Percentiles rank a stretch among this genome's conserved stretches.
These are phyloP conservation scores for Rubroshorea leprosula DNA, from an alignment of 345 rosid species.

Conservation along the genomic window DNA sequence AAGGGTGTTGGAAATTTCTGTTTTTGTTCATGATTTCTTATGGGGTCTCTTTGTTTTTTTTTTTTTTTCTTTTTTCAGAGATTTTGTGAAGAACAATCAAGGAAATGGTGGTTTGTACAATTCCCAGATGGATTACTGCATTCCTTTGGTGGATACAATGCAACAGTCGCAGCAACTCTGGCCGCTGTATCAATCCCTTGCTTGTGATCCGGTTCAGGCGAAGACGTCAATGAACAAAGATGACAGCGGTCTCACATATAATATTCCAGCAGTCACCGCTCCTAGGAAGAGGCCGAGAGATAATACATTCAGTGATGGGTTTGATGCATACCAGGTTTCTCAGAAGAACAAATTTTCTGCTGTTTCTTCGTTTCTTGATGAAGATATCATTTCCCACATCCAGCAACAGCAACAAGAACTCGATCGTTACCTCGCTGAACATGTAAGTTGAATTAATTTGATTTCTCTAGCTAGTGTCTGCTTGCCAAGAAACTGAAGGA, in stretches of 20 bases:
- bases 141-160: conserved; percentile 25
- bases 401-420: conserved; percentile 56
- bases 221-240: conserved; percentile 35
- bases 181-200: conserved; percentile 30
- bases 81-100: conserved; percentile 36
- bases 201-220: conserved; percentile 29
- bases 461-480: not conserved
- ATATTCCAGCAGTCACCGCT: conserved; percentile 21
- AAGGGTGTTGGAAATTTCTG: not conserved
- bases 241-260: conserved; percentile 52
- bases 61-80: conserved; percentile 28
- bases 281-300: conserved; percentile 45
- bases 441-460: conserved; percentile 24
- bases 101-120: conserved; percentile 25
- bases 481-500: not conserved
- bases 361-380: conserved; percentile 30
- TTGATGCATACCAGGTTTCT: conserved; percentile 20
- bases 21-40: not conserved
- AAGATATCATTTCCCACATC: conserved; percentile 37
- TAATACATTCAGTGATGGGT: conserved; percentile 21
- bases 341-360: conserved; percentile 35
- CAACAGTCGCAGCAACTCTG: conserved; percentile 21
- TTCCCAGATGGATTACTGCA: conserved; percentile 34
- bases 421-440: conserved; percentile 44
- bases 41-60: not conserved